phyloP scores from a whole-genome alignment of 768 basidiomycete genomes.

The Auricularia sp. region DNA sequence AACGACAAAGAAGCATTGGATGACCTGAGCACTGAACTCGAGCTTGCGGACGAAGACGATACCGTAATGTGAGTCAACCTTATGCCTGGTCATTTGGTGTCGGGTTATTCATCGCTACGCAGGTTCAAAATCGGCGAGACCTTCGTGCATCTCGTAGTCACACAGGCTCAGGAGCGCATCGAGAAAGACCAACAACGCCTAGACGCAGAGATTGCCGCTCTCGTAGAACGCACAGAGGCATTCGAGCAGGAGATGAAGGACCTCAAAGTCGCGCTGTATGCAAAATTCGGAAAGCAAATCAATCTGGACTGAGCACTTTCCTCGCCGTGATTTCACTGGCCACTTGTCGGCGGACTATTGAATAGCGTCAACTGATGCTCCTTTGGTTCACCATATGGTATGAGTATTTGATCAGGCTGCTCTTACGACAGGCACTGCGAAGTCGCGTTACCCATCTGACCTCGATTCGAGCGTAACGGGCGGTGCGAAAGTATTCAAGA shows the following conservation, averaged over 20 bases:
- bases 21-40: conserved; percentile 78
- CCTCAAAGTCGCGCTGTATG: conserved; percentile 71
- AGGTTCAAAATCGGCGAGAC: conserved; percentile 89
- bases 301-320: conserved; percentile 67
- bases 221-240: conserved; percentile 44
- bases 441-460: no score
- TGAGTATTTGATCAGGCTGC: no score
- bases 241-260: conserved; percentile 71
- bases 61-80: conserved; percentile 50
- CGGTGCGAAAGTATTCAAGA: no score
- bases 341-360: no score
- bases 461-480: no score
- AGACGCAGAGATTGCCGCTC: conserved; percentile 40
- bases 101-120: neutral
- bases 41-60: conserved; percentile 79
- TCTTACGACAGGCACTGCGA: no score
- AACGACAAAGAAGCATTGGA: conserved; percentile 93
- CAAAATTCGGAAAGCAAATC: conserved; percentile 87
- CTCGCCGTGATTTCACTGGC: neutral
- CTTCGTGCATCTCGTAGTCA: conserved; percentile 69
- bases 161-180: conserved; percentile 58
- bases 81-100: neutral
- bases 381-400: no score
- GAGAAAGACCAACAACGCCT: conserved; percentile 57
- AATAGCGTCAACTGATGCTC: no score